These are phyloP conservation scores for Cytospora mali DNA, from an alignment of 2,329 filamentous ascomycete genomes.

Conservation along the genomic window DNA sequence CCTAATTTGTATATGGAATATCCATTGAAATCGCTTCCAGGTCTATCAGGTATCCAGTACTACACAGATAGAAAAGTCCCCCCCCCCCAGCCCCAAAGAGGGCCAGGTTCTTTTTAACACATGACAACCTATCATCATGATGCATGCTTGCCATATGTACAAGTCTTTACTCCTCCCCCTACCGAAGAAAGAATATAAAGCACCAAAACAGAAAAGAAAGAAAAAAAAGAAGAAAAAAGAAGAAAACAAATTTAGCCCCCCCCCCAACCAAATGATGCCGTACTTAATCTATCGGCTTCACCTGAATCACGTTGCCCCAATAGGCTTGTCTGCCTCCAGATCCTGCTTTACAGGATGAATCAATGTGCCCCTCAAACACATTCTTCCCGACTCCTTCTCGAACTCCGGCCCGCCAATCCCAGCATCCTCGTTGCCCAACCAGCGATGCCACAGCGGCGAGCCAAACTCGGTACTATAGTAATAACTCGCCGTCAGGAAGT, in stretches of 20 bases:
- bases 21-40: conserved; percentile 6
- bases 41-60: conserved; percentile 17
- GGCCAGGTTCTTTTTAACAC: background rate
- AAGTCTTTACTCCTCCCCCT: background rate
- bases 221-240: background rate
- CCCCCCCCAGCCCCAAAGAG: background rate
- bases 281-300: background rate
- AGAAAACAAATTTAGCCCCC: too few relatives aligned
- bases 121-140: conserved; percentile 11
- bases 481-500: conserved; percentile 62
- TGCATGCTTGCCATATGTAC: conserved; percentile 5
- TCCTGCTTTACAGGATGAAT: conserved; percentile 65
- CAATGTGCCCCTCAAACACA: conserved; percentile 68
- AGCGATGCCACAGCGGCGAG: conserved; percentile 63
- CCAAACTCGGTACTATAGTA: conserved; percentile 62
- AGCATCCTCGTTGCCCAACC: conserved; percentile 62
- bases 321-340: conserved; percentile 22
- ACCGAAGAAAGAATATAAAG: too few relatives aligned
- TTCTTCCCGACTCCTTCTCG: conserved; percentile 44
- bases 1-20: conserved; percentile 6
- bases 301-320: conserved; percentile 23
- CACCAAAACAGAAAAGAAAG: too few relatives aligned
- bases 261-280: too few relatives aligned
- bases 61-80: conserved; percentile 3
- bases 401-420: conserved; percentile 54